Base-by-base conservation (phyloP, 2,329 filamentous ascomycete species). In the Phaeosphaeriaceae sp. region DNA sequence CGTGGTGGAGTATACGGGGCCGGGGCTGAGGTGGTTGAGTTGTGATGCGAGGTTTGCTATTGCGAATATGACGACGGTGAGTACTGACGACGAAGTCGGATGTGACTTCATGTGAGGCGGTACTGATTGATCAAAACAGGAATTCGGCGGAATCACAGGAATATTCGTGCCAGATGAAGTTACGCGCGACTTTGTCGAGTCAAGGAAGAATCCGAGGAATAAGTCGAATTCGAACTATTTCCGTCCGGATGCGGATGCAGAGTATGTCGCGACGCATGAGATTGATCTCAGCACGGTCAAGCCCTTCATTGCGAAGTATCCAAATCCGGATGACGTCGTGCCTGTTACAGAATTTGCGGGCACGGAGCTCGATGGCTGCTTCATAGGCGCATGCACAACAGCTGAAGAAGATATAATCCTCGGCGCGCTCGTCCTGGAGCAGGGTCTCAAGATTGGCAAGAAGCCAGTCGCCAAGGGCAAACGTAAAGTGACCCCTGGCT, bases 361-460 rank as follows among this genome's bases (percentile, higher is more conserved):
- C 0, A 76, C 70, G 42, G 17, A 63, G 0, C 65, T 83, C 2
- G 79, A 83, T 51, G 81, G 81, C 1, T 77, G 75, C 53, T 83
- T 83, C 63, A 82, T 83, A 22, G 81, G 81, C 1, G 81, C 81
- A 1, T 83, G 81, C 62, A 83, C 81, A 1, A 83, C 80, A 0
- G 71, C 80, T 0, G 79, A 82, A 53, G 81, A 83, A 61, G 80
- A 83, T 54, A 64, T 82, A 1, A 74, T 83, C 13, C 67, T 82
- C 5, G 81, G 70, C 0, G 80, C 76, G 0, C 66, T 83, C 4
- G 78, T 82, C 2, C 71, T 83, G 0, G 69, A 79, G 53, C 68
- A 69, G 7, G 81, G 79, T 0, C 56, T 82, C 9, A 66, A 74
- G 22, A 66, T 61, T 23, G 77, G 77, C 1, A 54, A 73, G 52